Base-by-base conservation (phyloP, 2,329 filamentous ascomycete genomes). In the Emergomyces africanus region DNA sequence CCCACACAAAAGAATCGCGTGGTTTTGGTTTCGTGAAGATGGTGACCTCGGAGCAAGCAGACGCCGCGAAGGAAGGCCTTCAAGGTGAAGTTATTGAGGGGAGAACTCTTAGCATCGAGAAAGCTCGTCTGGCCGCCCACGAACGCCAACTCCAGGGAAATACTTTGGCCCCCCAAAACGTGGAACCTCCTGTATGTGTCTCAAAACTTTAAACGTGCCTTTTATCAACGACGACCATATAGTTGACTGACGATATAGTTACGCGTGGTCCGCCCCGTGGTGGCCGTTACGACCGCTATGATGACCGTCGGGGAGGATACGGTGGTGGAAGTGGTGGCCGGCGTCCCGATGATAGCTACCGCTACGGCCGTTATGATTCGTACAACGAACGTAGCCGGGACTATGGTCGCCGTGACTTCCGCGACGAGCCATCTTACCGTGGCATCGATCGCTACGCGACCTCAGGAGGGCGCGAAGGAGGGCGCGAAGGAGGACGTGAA, bases 21-120 rank as follows among this genome's bases (percentile, higher is more conserved):
- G 94, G 94, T 66, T 99, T 99, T 66, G 94, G 94, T 59, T 99
- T 99, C 78, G 94, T 99, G 73, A 97, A 99, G 81, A 97, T 99
- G 92, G 85, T 90, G 62, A 95, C 90, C 60, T 84, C 89, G 54
- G 92, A 97, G 59, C 89, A 96, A 76, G 94, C 94, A 64, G 94
- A 99, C 75, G 91, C 94, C 66, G 94, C 94, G 66, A 96, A 94
- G 79, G 94, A 97, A 70, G 92, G 89, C 58, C 82, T 99, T 37
- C 92, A 97, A 75, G 92, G 92, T 70, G 92, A 97, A 75, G 84
- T 90, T 66, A 90, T 96, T 65, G 92, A 99, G 71, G 94, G 94
- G 62, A 88, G 94, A 68, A 96, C 91, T 62, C 78, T 99, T 69
- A 96, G 91, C 82, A 97, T 99, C 66, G 94, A 99, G 81, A 99